Percentiles rank a stretch among this genome's conserved stretches.
phyloP scores from a whole-genome alignment of 164 flowering plant species.

The Vitis labrusca region DNA sequence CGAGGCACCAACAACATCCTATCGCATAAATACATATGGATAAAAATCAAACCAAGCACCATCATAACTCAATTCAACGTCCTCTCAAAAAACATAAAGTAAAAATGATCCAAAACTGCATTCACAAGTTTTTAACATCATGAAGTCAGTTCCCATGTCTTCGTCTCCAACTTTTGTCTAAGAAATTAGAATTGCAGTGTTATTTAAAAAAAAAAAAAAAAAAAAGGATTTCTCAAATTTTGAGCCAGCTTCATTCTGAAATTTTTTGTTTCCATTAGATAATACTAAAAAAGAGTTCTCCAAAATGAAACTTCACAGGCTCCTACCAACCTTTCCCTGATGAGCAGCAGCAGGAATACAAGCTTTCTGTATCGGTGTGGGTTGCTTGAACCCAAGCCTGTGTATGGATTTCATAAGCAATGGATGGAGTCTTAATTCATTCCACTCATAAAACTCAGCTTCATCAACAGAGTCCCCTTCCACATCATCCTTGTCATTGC shows the following conservation, averaged over 20 bases:
- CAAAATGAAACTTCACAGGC: too few relatives aligned
- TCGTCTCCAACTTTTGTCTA: too few relatives aligned
- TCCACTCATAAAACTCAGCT: conserved; percentile 71
- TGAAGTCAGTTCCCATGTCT: too few relatives aligned
- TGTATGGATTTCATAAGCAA: conserved; percentile 73
- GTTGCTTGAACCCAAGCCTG: conserved; percentile 88
- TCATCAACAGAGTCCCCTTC: conserved; percentile 49
- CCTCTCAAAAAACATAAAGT: background rate
- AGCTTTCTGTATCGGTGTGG: conserved; percentile 92
- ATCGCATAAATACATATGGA: conserved; percentile 7
- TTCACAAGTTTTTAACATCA: too few relatives aligned
- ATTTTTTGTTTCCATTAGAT: too few relatives aligned
- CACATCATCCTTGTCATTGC: conserved; percentile 21
- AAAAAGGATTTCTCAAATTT: too few relatives aligned
- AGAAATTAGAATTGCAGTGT: too few relatives aligned
- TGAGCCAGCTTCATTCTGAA: too few relatives aligned
- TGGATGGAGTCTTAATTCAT: conserved; percentile 86
- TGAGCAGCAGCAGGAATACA: conserved; percentile 95
- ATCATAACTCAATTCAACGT: background rate
- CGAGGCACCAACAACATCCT: conserved; percentile 98
- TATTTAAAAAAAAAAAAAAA: too few relatives aligned
- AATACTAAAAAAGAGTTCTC: too few relatives aligned
- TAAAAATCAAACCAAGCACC: background rate
- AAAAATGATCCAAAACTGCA: too few relatives aligned
- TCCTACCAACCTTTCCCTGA: conserved; percentile 80